phyloP scores from a whole-genome alignment of 345 rosid species.

The Xanthoceras sorbifolium region DNA sequence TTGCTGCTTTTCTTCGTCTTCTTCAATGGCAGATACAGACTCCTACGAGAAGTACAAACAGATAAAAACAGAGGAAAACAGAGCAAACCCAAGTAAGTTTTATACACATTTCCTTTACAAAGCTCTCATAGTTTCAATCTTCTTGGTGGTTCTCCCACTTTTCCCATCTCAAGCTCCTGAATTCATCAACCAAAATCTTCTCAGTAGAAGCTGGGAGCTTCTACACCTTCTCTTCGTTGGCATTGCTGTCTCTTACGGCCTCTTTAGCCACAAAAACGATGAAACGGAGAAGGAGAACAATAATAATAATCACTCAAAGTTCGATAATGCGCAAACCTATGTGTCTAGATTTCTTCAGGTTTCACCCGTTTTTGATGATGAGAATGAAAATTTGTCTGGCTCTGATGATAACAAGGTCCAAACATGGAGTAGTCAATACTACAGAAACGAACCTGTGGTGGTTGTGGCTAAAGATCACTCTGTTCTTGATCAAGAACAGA shows the following conservation, averaged over 20 bases:
- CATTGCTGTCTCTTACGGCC: slow-evolving; percentile 96
- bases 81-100: slow-evolving; percentile 47
- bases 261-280: slow-evolving; percentile 68
- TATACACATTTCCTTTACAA: slow-evolving; percentile 64
- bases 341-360: slow-evolving; percentile 80
- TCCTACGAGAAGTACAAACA: slow-evolving; percentile 34
- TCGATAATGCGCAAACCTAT: slow-evolving; percentile 62
- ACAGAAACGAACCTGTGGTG: slow-evolving; percentile 58
- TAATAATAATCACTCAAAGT: slow-evolving; percentile 32
- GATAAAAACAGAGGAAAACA: slow-evolving; percentile 31
- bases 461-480: slow-evolving; percentile 48
- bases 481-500: slow-evolving; percentile 40
- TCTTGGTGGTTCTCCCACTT: slow-evolving; percentile 52
- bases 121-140: slow-evolving; percentile 53
- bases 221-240: slow-evolving; percentile 92
- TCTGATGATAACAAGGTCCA: slow-evolving; percentile 49
- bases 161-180: slow-evolving; percentile 89
- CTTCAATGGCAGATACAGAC: slow-evolving; percentile 69
- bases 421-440: slow-evolving; percentile 78
- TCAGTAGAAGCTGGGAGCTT: slow-evolving; percentile 79
- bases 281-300: slow-evolving; percentile 50
- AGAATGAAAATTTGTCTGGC: slow-evolving; percentile 35
- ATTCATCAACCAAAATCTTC: slow-evolving; percentile 64
- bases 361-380: slow-evolving; percentile 88
- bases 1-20: slow-evolving; percentile 12